Base-by-base conservation (phyloP, 2,329 filamentous ascomycete genomes). In the Exophiala viscosa region DNA sequence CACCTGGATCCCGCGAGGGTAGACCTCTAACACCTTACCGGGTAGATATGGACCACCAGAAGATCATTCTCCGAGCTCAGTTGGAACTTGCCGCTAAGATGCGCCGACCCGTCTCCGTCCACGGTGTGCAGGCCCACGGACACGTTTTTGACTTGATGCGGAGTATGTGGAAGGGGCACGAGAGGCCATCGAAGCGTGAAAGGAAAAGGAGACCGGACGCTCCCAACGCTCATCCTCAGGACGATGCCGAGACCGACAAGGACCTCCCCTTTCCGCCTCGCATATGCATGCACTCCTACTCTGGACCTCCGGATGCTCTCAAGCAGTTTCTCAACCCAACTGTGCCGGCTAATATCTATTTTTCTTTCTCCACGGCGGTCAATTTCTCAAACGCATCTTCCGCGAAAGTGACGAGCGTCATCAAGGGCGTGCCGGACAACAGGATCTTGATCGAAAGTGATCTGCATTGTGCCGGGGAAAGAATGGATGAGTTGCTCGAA, bases 261-360 rank as follows among this genome's bases (percentile, higher is more conserved):
- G 62, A 75, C 1, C 83, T 79, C 54, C 85, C 87, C 0, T 97
- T 86, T 62, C 91, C 93, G 3, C 90, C 91, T 1, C 77, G 91
- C 7, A 86, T 97, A 66, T 99, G 93, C 66, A 81, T 99, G 54
- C 93, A 99, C 70, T 96, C 91, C 0, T 99, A 90, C 70, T 95
- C 88, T 43, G 92, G 90, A 0, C 80, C 86, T 5, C 76, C 82
- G 9, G 85, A 93, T 51, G 79, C 85, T 31, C 72, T 96, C 34
- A 85, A 81, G 59, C 90, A 90, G 67, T 97, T 96, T 64, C 72
- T 90, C 43, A 79, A 87, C 58, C 81, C 82, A 1, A 76, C 80
- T 1, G 82, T 93, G 7, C 92, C 92, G 0, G 83, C 84, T 0
- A 77, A 83, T 13, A 78, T 97, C 15, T 99, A 85, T 70, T 91